These are phyloP conservation scores for Mortierella sp. DNA, from an alignment of 371 early-diverging fungal genomes.

Conservation along the genomic window DNA sequence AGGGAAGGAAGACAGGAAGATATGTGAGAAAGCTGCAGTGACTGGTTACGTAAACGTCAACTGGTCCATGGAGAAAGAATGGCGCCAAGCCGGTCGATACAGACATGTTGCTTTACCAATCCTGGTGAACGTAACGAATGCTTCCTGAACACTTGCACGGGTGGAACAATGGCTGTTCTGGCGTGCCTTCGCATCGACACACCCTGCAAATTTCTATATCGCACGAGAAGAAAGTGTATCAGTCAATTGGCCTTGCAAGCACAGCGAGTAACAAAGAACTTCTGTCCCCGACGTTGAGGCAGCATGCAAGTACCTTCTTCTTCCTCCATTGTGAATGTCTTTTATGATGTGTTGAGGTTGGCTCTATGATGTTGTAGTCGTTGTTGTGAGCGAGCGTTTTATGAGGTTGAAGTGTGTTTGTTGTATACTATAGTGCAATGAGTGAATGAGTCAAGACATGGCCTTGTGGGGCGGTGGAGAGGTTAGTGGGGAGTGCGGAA, in stretches of 20 bases:
- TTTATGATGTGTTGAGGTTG: not conserved
- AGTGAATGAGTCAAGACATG: constrained; percentile 23
- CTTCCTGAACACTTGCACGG: constrained; percentile 97
- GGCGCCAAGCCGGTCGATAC: not conserved
- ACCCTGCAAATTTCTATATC: constrained; percentile 88
- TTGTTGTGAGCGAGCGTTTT: not conserved
- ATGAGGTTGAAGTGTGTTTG: no score
- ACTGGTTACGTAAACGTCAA: not conserved
- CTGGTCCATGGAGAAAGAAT: no score
- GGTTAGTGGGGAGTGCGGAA: not conserved
- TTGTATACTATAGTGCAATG: not conserved
- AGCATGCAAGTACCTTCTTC: constrained; percentile 27
- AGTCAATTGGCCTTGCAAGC: not conserved
- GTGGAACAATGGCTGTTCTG: constrained; percentile 87
- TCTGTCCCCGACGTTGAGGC: no score
- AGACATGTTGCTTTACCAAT: constrained; percentile 69
- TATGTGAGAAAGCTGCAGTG: not conserved
- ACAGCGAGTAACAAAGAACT: not conserved
- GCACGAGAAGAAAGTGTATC: not conserved
- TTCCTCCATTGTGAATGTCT: constrained; percentile 15
- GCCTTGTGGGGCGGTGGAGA: not conserved
- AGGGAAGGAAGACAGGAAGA: constrained; percentile 17
- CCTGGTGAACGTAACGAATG: constrained; percentile 92
- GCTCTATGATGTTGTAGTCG: not conserved
- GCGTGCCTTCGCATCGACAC: constrained; percentile 85